A percentile compares a stretch with the other conserved stretches of the same genome.
Evolutionary conservation across 805 yeast genomes (phyloP).

Genomic region (Hyphopichia homilentoma): DNA sequence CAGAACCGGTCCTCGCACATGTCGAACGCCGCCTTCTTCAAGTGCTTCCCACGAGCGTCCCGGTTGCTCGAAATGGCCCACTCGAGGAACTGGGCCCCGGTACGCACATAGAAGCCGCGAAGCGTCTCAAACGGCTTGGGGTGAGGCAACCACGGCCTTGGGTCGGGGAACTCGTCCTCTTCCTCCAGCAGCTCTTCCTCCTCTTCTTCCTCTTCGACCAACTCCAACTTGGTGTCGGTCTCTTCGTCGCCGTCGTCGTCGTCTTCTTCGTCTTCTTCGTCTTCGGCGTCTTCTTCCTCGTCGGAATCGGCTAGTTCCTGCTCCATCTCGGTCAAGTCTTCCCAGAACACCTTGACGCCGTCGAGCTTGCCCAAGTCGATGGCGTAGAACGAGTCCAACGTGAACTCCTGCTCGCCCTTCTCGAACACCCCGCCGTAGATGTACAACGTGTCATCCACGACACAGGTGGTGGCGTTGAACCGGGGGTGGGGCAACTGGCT

Average conservation of each 20-base stretch:
- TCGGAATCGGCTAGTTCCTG: slow-evolving; percentile 57
- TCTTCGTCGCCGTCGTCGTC: slow-evolving; percentile 46
- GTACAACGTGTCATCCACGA: slow-evolving; percentile 76
- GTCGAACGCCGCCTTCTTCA: slow-evolving; percentile 86
- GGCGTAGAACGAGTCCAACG: slow-evolving; percentile 80
- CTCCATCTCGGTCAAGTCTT: slow-evolving; percentile 61
- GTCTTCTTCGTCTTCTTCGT: slow-evolving; percentile 53
- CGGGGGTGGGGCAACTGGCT: slow-evolving; percentile 79
- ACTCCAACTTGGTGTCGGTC: slow-evolving; percentile 41
- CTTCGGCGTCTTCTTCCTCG: slow-evolving; percentile 54
- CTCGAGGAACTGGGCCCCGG: slow-evolving; percentile 82
- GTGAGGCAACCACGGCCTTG: slow-evolving; percentile 95
- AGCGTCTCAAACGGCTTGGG: slow-evolving; percentile 90
- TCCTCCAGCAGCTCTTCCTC: slow-evolving; percentile 58
- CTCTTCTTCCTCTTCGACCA: slow-evolving; percentile 66
- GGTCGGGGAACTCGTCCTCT: slow-evolving; percentile 77
- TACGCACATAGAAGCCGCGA: slow-evolving; percentile 79
- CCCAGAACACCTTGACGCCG: slow-evolving; percentile 89
- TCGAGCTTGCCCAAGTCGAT: slow-evolving; percentile 83
- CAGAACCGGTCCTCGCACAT: slow-evolving; percentile 95
- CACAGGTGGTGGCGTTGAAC: slow-evolving; percentile 82
- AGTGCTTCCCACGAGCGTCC: slow-evolving; percentile 83
- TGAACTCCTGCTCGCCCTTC: slow-evolving; percentile 78
- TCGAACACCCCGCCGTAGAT: slow-evolving; percentile 93
- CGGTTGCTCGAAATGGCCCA: slow-evolving; percentile 90